A percentile compares a stretch with the other conserved stretches of the same genome.
Conservation (phyloP, 495 filamentous ascomycete genomes). For the Echria macrotheca region DNA sequence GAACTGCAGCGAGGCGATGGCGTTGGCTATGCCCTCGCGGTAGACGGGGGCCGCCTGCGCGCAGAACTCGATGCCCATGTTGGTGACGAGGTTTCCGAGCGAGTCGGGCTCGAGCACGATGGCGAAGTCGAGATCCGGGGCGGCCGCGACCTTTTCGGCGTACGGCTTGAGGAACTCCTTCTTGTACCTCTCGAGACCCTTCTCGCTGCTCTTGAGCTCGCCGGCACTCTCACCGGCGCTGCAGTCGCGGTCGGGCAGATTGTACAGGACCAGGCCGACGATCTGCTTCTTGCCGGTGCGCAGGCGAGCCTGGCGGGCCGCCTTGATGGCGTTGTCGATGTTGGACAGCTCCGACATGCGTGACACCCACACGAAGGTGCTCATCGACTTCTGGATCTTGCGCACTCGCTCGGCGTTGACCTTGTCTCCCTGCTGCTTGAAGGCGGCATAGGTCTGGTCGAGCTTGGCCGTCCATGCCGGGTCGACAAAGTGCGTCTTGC, state of each 20-base stretch:
- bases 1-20: slow-evolving; percentile 49
- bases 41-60: slow-evolving; percentile 51
- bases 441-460: slow-evolving; percentile 39
- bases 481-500: slow-evolving; percentile 51
- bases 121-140: slow-evolving; percentile 30
- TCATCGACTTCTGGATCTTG: slow-evolving; percentile 39
- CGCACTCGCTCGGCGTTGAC: slow-evolving; percentile 34
- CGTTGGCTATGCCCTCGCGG: slow-evolving; percentile 52
- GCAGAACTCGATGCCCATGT: slow-evolving; percentile 47
- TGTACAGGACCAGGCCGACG: slow-evolving; percentile 55
- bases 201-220: slow-evolving; percentile 48
- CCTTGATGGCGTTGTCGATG: slow-evolving; percentile 46
- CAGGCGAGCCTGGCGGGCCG: slow-evolving; percentile 40
- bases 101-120: slow-evolving; percentile 55
- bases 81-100: slow-evolving; percentile 59
- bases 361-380: slow-evolving; percentile 53
- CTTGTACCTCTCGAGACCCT: slow-evolving; percentile 52
- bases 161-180: slow-evolving; percentile 51
- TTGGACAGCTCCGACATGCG: slow-evolving; percentile 25
- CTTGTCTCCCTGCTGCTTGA: slow-evolving; percentile 34
- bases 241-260: slow-evolving; percentile 63
- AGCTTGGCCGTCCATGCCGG: slow-evolving; percentile 49
- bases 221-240: slow-evolving; percentile 56
- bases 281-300: slow-evolving; percentile 40
- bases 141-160: slow-evolving; percentile 24